Evolutionary conservation across 169 alveolate genomes (phyloP).

Genomic region (Cytauxzoon felis): DNA sequence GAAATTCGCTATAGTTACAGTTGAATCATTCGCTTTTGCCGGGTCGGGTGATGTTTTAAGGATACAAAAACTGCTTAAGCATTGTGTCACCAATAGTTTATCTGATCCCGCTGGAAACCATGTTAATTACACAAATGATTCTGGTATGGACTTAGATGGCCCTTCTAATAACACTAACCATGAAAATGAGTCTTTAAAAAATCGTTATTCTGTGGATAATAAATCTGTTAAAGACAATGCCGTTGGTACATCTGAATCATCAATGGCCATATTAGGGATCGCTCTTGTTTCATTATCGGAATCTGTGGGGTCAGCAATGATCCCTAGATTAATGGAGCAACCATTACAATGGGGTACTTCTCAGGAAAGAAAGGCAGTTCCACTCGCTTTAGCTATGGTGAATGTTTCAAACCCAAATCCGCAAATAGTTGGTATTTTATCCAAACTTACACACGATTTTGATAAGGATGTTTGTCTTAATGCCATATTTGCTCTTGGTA

Average conservation of each 20-base stretch:
- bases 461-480: slow-evolving; percentile 91
- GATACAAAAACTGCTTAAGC: slow-evolving; percentile 90
- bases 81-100: slow-evolving; percentile 26
- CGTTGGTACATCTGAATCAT: slow-evolving; percentile 66
- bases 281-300: slow-evolving; percentile 94
- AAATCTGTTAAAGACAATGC: slow-evolving; percentile 58
- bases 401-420: slow-evolving; percentile 94
- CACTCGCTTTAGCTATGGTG: slow-evolving; percentile 95
- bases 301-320: slow-evolving; percentile 90
- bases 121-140: slow-evolving; percentile 16
- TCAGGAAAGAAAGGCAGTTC: slow-evolving; percentile 92
- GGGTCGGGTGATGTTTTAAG: slow-evolving; percentile 97
- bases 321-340: slow-evolving; percentile 75
- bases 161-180: background rate
- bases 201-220: slow-evolving; percentile 1
- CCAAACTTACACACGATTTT: slow-evolving; percentile 96
- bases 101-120: slow-evolving; percentile 5
- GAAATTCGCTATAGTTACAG: slow-evolving; percentile 71
- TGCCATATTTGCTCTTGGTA: slow-evolving; percentile 95
- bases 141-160: slow-evolving; percentile 29
- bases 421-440: slow-evolving; percentile 72
- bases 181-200: background rate
- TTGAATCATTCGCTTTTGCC: slow-evolving; percentile 95
- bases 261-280: slow-evolving; percentile 87
- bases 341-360: slow-evolving; percentile 66